Conservation (phyloP, 208 protist species). For the Wallacemonas sp. region DNA sequence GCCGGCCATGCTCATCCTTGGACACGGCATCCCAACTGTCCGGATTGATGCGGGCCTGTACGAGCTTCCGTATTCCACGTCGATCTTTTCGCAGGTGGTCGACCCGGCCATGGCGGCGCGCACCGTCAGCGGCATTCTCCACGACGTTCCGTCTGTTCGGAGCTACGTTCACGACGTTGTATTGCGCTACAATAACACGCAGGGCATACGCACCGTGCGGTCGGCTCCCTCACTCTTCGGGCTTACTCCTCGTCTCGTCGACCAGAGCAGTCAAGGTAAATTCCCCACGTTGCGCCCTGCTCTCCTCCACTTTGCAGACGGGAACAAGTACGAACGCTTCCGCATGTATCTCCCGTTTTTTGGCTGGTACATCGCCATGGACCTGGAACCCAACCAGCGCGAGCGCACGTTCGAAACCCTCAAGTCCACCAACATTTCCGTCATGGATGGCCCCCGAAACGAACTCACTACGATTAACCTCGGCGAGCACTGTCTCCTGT, state of each 20-base stretch:
- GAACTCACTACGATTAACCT: background rate
- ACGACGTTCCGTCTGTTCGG: background rate
- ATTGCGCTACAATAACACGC: background rate
- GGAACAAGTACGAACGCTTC: background rate
- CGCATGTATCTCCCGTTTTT: constrained; percentile 12
- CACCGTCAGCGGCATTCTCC: background rate
- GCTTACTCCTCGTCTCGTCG: constrained; percentile 1
- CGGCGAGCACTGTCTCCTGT: background rate
- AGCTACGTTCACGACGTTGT: background rate
- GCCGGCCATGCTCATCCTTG: background rate
- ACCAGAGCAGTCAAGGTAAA: background rate
- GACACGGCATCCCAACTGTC: constrained; percentile 8
- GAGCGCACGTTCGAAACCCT: background rate
- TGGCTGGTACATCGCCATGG: constrained; percentile 9
- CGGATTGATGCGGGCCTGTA: constrained; percentile 5
- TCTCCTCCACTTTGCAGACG: constrained; percentile 2
- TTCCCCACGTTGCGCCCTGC: background rate
- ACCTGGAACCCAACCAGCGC: background rate
- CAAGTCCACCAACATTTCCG: background rate
- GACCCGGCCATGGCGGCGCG: background rate
- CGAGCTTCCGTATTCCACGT: background rate
- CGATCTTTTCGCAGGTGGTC: constrained; percentile 3
- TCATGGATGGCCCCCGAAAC: background rate
- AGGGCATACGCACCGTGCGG: background rate
- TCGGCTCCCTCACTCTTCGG: background rate